phyloP scores from a whole-genome alignment of 2,329 filamentous ascomycete species.

The Chaetomiaceae sp. region DNA sequence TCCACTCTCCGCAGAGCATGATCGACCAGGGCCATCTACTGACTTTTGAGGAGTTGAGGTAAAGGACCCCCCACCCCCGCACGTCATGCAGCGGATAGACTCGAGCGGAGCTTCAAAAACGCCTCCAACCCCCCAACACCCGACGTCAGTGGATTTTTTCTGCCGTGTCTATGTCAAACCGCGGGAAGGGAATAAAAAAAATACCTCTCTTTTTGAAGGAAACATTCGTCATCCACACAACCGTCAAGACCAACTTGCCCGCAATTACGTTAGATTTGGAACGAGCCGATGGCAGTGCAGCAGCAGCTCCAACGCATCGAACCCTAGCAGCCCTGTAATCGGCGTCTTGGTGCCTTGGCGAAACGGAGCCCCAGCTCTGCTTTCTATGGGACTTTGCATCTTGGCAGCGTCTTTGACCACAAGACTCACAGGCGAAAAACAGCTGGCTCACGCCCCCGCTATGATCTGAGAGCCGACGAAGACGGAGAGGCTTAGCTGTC shows the following conservation, averaged over 20 bases:
- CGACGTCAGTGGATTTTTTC: not conserved
- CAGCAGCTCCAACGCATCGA: not conserved
- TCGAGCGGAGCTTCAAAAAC: not conserved
- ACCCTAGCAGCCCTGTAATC: not conserved
- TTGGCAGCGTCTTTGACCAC: conserved; percentile 18
- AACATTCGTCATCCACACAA: not conserved
- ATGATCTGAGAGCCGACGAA: conserved; percentile 20
- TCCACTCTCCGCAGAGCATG: not conserved
- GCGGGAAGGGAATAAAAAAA: not conserved
- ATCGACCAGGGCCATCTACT: too few species aligned
- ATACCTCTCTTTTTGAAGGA: not conserved
- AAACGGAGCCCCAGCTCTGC: conserved; percentile 13
- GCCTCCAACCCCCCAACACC: not conserved
- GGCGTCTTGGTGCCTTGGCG: conserved; percentile 22
- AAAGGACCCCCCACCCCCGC: conserved; percentile 8
- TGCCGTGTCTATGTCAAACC: not conserved
- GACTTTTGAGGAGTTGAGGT: too few species aligned
- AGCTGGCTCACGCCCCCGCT: conserved; percentile 19
- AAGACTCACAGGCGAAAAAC: conserved; percentile 7
- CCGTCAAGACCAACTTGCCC: not conserved
- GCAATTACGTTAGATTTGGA: not conserved
- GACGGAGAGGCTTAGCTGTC: conserved; percentile 2
- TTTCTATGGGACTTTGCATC: conserved; percentile 9
- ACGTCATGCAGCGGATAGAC: conserved; percentile 9
- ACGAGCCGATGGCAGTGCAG: not conserved